Percentiles rank a stretch among this genome's conserved stretches.
Conservation (phyloP, 2,329 filamentous ascomycete species). For the Fusarium chuoi region DNA sequence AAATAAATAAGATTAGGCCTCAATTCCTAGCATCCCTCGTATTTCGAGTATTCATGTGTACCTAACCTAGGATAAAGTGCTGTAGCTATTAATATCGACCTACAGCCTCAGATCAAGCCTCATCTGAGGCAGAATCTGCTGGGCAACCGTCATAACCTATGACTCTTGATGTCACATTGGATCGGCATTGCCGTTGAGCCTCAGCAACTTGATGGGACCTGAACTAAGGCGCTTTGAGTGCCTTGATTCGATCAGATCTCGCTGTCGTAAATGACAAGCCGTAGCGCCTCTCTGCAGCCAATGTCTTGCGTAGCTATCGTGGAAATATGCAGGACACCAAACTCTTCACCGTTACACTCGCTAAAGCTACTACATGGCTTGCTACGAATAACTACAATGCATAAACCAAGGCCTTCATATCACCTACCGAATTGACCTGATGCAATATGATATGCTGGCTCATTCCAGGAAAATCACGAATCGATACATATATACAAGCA, state of each 20-base stretch:
- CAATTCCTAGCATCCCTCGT: not conserved
- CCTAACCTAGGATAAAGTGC: not conserved
- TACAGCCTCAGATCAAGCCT: not conserved
- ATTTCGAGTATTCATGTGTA: not conserved
- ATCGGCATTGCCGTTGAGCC: constrained; percentile 1
- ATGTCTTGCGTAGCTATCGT: not conserved
- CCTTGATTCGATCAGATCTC: constrained; percentile 12
- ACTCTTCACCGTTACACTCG: not conserved
- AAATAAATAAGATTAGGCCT: constrained; percentile 3
- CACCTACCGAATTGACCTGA: not conserved
- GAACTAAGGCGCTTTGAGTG: not conserved
- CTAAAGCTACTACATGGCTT: not conserved
- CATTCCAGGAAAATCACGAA: not conserved
- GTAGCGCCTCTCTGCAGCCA: not conserved
- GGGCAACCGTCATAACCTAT: not conserved
- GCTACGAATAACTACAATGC: not conserved
- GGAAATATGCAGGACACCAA: not conserved
- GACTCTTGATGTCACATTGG: not conserved
- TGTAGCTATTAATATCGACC: not conserved
- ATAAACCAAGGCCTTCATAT: not conserved
- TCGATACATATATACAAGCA: not conserved
- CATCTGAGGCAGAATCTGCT: not conserved
- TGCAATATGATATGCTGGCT: not conserved
- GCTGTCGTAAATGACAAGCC: constrained; percentile 23
- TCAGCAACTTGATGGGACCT: constrained; percentile 2